Percentiles rank a stretch among this genome's conserved stretches.
Evolutionary conservation across 2,329 filamentous ascomycete genomes (phyloP).

Genomic region (Grosmannia huntii): DNA sequence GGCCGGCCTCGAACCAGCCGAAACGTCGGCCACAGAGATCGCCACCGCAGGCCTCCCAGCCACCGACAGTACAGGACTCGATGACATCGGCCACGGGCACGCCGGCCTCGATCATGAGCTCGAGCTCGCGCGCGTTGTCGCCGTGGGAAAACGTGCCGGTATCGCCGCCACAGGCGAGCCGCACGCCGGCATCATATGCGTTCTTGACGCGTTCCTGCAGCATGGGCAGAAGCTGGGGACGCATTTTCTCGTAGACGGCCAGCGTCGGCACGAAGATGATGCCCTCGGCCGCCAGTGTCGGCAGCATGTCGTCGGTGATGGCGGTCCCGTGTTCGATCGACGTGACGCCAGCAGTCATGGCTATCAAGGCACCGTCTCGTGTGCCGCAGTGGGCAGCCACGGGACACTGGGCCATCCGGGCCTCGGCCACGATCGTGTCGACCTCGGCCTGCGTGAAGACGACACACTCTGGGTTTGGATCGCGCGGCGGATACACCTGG

Average conservation of each 20-base stretch:
- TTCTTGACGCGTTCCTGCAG: constrained; percentile 27
- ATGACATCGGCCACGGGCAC: constrained; percentile 36
- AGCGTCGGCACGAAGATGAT: constrained; percentile 42
- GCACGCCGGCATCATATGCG: constrained; percentile 33
- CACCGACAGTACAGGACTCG: constrained; percentile 34
- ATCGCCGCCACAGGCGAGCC: constrained; percentile 38
- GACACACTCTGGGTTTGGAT: constrained; percentile 28
- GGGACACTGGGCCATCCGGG: constrained; percentile 25
- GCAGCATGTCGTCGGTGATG: constrained; percentile 25
- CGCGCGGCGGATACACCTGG: constrained; percentile 23
- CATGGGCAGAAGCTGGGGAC: constrained; percentile 15
- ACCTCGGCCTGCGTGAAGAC: constrained; percentile 37
- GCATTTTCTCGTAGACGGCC: constrained; percentile 26
- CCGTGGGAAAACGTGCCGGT: constrained; percentile 42
- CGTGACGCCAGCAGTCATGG: constrained; percentile 31
- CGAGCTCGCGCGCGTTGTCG: constrained; percentile 37
- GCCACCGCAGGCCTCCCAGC: constrained; percentile 42
- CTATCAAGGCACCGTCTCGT: constrained; percentile 29
- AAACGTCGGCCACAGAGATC: constrained; percentile 38
- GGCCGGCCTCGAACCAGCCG: constrained; percentile 35
- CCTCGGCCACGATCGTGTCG: constrained; percentile 34
- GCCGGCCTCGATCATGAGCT: constrained; percentile 38
- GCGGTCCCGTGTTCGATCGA: constrained; percentile 33
- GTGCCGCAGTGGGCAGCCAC: constrained; percentile 31
- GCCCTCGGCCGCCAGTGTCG: constrained; percentile 28